phyloP scores from a whole-genome alignment of 768 basidiomycete species.

The Lactarius vividus region DNA sequence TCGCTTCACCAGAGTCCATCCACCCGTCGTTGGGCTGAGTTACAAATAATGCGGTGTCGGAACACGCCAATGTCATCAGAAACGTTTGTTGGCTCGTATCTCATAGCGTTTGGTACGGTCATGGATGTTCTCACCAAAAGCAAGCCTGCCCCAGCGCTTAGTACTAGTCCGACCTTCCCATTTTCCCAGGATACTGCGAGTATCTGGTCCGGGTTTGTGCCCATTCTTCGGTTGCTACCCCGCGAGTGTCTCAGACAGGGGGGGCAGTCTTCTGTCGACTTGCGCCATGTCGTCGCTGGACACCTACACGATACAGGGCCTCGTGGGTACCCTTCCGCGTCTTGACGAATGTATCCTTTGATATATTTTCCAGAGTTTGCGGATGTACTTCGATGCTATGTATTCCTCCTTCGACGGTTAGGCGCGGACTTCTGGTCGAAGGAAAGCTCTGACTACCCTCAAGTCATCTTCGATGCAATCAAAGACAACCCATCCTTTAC shows the following conservation, averaged over 20 bases:
- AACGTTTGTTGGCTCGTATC: constrained; percentile 49
- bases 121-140: constrained; percentile 32
- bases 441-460: constrained; percentile 69
- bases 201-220: constrained; percentile 52
- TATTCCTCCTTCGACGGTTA: constrained; percentile 57
- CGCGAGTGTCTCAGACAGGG: constrained; percentile 39
- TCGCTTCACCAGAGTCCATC: constrained; percentile 47
- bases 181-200: constrained; percentile 42
- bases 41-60: constrained; percentile 41
- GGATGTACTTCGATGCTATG: constrained; percentile 56
- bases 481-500: constrained; percentile 69
- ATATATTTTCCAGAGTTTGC: constrained; percentile 49
- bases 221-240: constrained; percentile 55
- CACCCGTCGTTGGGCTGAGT: constrained; percentile 60
- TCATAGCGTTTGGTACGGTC: constrained; percentile 42
- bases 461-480: constrained; percentile 76
- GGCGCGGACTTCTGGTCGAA: constrained; percentile 62
- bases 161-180: constrained; percentile 11
- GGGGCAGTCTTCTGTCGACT: constrained; percentile 38
- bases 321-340: constrained; percentile 46
- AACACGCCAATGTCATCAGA: constrained; percentile 46
- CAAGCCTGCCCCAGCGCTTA: background rate
- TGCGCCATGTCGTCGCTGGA: constrained; percentile 53
- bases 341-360: constrained; percentile 8
- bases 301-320: constrained; percentile 60